Percentiles rank a stretch among this genome's conserved stretches.
These are phyloP conservation scores for Fusarium acutatum DNA, from an alignment of 2,329 filamentous ascomycete species.

Conservation along the genomic window DNA sequence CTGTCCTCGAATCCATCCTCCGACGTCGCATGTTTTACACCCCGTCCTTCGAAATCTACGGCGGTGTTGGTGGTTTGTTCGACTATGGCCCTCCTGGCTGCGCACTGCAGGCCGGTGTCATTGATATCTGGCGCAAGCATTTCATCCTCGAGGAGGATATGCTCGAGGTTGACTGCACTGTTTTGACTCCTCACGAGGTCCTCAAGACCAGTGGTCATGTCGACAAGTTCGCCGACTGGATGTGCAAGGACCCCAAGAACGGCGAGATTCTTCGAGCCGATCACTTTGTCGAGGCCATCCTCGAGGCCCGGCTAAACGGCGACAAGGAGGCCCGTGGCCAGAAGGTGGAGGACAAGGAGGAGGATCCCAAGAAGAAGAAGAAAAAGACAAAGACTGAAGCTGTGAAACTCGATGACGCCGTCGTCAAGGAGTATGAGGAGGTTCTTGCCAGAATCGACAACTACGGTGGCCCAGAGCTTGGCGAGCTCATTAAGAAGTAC, in stretches of 20 bases:
- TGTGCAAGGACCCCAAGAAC: constrained; percentile 98
- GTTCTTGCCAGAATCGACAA: constrained; percentile 94
- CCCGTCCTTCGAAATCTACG: constrained; percentile 95
- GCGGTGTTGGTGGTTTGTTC: constrained; percentile 86
- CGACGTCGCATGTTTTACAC: constrained; percentile 93
- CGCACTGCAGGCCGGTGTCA: constrained; percentile 84
- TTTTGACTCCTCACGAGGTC: constrained; percentile 90
- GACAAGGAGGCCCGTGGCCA: constrained; percentile 92
- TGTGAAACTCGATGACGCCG: constrained; percentile 85
- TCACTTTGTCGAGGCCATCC: constrained; percentile 93
- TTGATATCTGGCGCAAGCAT: constrained; percentile 92
- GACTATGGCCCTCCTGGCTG: constrained; percentile 93
- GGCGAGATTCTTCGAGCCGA: constrained; percentile 97
- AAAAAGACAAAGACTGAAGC: constrained; percentile 87
- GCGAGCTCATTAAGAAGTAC: constrained; percentile 87
- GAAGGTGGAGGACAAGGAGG: constrained; percentile 80
- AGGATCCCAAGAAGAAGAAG: constrained; percentile 78
- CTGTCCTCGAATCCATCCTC: constrained; percentile 83
- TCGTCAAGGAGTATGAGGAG: constrained; percentile 91
- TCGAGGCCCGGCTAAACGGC: constrained; percentile 86
- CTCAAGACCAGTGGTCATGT: constrained; percentile 97
- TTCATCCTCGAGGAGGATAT: constrained; percentile 94
- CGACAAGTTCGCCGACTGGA: constrained; percentile 98
- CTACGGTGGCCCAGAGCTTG: constrained; percentile 87
- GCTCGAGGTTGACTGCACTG: constrained; percentile 94